Evolutionary conservation across 2,329 filamentous ascomycete genomes (phyloP).

Genomic region (Endocalyx cinctus): DNA sequence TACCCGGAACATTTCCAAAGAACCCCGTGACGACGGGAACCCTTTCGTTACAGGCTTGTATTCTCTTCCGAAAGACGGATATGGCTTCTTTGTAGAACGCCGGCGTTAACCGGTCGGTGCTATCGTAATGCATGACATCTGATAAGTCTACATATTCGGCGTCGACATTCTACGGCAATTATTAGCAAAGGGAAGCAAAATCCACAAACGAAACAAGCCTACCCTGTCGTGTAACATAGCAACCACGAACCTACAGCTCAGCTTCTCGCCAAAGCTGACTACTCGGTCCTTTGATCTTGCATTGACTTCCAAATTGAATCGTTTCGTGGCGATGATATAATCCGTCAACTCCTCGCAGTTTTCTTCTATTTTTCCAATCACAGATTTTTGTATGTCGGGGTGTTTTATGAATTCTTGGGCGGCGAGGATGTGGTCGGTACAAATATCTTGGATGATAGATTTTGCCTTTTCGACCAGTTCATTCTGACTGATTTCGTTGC

Average conservation of each 20-base stretch:
- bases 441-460: constrained; percentile 74
- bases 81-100: constrained; percentile 66
- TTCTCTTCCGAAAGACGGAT: constrained; percentile 56
- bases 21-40: constrained; percentile 86
- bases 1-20: constrained; percentile 89
- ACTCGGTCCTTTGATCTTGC: constrained; percentile 79
- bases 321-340: constrained; percentile 60
- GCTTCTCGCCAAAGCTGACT: constrained; percentile 91
- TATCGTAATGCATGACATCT: constrained; percentile 69
- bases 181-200: constrained; percentile 22
- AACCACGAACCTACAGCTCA: constrained; percentile 90
- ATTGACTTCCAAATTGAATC: constrained; percentile 71
- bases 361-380: constrained; percentile 63
- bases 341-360: constrained; percentile 80
- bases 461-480: constrained; percentile 61
- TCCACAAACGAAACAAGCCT: constrained; percentile 13
- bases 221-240: constrained; percentile 73
- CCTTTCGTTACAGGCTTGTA: constrained; percentile 59
- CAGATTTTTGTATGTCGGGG: constrained; percentile 48
- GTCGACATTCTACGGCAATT: constrained; percentile 59
- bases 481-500: constrained; percentile 47
- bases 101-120: constrained; percentile 55
- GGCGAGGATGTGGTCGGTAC: constrained; percentile 73
- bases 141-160: constrained; percentile 88
- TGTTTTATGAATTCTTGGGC: constrained; percentile 60